phyloP scores from a whole-genome alignment of 495 filamentous ascomycete species.

The Penicillium atrosanguineum region DNA sequence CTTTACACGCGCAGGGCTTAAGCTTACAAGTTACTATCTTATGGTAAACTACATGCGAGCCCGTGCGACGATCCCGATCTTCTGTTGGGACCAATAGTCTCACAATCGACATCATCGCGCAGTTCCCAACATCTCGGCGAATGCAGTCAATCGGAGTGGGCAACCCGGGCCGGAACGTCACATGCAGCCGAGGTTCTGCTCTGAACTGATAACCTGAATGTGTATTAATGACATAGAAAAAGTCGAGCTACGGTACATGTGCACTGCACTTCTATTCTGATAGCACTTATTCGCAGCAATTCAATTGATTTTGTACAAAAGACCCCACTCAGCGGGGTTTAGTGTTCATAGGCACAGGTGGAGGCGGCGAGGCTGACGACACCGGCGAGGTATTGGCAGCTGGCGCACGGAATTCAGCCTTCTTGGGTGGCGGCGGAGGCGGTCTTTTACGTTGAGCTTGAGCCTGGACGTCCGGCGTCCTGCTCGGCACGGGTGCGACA shows the following conservation, averaged over 20 bases:
- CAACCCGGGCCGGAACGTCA: conserved; percentile 15
- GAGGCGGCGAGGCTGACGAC: conserved; percentile 29
- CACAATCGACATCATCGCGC: background rate
- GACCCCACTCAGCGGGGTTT: conserved; percentile 42
- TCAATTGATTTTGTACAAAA: conserved; percentile 5
- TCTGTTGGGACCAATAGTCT: conserved; percentile 10
- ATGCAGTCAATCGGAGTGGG: background rate
- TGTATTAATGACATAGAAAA: background rate
- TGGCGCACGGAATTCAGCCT: conserved; percentile 40
- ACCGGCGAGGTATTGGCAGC: conserved; percentile 18
- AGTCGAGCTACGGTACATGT: background rate
- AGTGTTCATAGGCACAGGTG: conserved; percentile 40
- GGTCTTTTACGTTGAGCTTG: conserved; percentile 56
- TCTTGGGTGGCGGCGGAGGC: conserved; percentile 66
- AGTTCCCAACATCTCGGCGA: conserved; percentile 20
- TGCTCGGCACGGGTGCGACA: conserved; percentile 2
- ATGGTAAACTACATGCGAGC: background rate
- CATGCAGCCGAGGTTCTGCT: conserved; percentile 27
- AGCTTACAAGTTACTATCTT: too few relatives aligned
- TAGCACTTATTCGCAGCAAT: background rate
- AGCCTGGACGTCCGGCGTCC: conserved; percentile 3
- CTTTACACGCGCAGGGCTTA: too few relatives aligned
- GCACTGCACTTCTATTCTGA: background rate
- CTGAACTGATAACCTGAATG: background rate
- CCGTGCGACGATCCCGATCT: background rate